Conservation (phyloP, 139 green algal genomes). For the Coccomyxa sp. region DNA sequence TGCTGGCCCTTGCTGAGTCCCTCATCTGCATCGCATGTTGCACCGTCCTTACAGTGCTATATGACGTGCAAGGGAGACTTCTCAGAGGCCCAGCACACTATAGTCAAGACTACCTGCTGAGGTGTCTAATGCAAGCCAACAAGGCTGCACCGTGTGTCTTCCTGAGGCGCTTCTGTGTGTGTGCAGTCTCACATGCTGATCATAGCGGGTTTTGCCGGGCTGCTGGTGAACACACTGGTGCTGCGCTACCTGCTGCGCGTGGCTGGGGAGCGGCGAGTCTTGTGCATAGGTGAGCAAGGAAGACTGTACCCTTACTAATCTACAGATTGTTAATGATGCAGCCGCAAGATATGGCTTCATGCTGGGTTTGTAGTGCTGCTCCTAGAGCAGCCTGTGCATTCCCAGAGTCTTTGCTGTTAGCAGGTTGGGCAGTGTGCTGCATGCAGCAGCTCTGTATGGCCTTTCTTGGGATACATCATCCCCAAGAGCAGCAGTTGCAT, state of each 20-base stretch:
- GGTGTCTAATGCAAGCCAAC: too few species aligned
- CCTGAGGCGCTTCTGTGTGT: neutral
- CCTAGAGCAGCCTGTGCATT: too few species aligned
- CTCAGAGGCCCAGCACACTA: too few species aligned
- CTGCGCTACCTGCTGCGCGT: slow-evolving; percentile 43
- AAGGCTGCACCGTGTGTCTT: neutral
- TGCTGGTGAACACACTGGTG: slow-evolving; percentile 64
- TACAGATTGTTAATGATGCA: too few species aligned
- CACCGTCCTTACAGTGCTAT: too few species aligned
- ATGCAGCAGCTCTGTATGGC: neutral
- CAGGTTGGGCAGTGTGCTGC: neutral
- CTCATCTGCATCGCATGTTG: too few species aligned
- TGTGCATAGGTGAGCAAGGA: slow-evolving; percentile 28
- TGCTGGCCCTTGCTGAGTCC: too few species aligned
- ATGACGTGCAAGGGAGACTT: too few species aligned
- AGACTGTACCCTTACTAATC: neutral
- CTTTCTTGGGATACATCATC: neutral
- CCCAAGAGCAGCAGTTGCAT: neutral
- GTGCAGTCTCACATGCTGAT: slow-evolving; percentile 52
- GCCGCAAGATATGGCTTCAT: too few species aligned
- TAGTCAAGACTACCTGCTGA: too few species aligned
- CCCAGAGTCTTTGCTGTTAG: too few species aligned
- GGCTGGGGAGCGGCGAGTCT: slow-evolving; percentile 50
- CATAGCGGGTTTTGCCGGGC: slow-evolving; percentile 46
- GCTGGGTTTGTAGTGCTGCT: too few species aligned